Percentiles rank a stretch among this genome's conserved stretches.
phyloP scores from a whole-genome alignment of 2,329 filamentous ascomycete genomes.

The Neurospora sp. region DNA sequence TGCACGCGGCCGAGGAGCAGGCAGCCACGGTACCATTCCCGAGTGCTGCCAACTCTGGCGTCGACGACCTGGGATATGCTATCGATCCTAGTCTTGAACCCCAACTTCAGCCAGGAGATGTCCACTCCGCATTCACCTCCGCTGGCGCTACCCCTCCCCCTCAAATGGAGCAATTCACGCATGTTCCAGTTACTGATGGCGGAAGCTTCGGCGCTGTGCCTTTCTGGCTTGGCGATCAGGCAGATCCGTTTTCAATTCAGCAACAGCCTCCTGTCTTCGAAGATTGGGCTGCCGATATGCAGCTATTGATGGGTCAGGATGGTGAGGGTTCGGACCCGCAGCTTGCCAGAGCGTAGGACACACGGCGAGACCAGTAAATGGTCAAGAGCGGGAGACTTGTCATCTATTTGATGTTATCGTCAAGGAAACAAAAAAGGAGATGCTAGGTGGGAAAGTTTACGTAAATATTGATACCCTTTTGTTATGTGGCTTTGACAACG shows the following conservation, averaged over 20 bases:
- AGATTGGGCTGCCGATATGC: conserved; percentile 16
- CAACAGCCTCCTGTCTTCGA: conserved; percentile 6
- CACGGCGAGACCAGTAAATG: background rate
- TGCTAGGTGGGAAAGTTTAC: conserved; percentile 2
- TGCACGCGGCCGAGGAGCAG: conserved; percentile 1
- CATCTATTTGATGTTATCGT: background rate
- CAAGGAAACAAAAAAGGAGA: background rate
- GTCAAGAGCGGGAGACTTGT: background rate
- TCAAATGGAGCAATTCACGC: background rate
- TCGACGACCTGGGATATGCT: background rate
- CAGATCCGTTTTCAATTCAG: background rate
- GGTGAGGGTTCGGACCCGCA: background rate
- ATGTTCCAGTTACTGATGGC: background rate
- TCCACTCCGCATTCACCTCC: background rate
- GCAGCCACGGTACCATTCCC: background rate
- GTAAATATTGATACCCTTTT: conserved; percentile 6
- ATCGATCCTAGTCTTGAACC: background rate
- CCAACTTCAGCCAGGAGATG: background rate
- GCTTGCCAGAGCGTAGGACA: background rate
- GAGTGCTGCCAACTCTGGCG: background rate
- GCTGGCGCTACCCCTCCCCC: background rate
- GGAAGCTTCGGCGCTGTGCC: background rate
- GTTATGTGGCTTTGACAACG: background rate
- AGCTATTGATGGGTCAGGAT: conserved; percentile 14
- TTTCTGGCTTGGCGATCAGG: background rate